Evolutionary conservation across 495 filamentous ascomycete genomes (phyloP), one percentile per base, ranked within the genome.

Genomic region (Penicillium atrosanguineum): DNA sequence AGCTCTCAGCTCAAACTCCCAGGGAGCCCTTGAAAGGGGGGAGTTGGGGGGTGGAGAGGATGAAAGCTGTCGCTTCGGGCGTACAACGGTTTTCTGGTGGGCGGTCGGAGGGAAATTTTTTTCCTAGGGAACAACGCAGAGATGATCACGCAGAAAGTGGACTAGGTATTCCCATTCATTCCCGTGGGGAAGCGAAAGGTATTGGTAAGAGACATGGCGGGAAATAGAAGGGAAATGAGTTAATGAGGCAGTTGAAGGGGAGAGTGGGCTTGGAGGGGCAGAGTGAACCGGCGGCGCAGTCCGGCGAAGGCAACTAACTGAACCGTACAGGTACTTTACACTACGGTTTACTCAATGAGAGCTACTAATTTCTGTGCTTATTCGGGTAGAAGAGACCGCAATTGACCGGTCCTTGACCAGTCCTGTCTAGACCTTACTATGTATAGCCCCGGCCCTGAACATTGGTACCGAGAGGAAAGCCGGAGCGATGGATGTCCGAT

Each of bases 131-230:
- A 40, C 40, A 51, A 49, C 42, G 47, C 41, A 41, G 51, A 59
- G 50, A 41, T 46, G 50, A 48, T 46, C 44, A 31, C 46, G 46
- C 48, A 53, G 44, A 31, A 26, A 50, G 48, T 58, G 49, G n/a
- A 26, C 65, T 63, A 74, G 62, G 70, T 76, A 57, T 73, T 63
- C 68, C 71, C 71, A 64, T 70, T 75, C 64, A 78, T 65, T 68
- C 71, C 74, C 70, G 67, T 57, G 44, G 72, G 70, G 68, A 67
- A 63, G 60, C 60, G 63, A 48, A 56, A 50, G 60, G 61, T 67
- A 56, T 41, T 34, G 31, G 12, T 64, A 70, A 62, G 44, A 69
- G 68, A 67, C 72, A 77, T 76, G 63, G 51, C 74, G 48, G 49
- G 50, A 50, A 58, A 58, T 44, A 63, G 59, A 59, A 46, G 50